phyloP scores from a whole-genome alignment of 2,329 filamentous ascomycete genomes.

The Arachnomyces sp. region DNA sequence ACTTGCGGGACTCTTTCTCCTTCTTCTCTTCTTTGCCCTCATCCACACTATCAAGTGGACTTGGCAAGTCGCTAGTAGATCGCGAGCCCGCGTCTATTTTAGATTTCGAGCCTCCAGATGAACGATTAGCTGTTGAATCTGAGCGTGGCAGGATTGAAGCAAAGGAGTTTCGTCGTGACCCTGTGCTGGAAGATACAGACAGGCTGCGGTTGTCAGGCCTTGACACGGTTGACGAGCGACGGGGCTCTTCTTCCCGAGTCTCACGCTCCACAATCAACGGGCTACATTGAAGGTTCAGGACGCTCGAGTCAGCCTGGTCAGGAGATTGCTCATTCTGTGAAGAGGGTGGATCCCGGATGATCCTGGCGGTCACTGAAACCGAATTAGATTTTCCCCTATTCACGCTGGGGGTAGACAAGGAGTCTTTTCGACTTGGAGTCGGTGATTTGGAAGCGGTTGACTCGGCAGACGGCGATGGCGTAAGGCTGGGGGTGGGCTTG shows the following conservation, averaged over 20 bases:
- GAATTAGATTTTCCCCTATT: conserved; percentile 48
- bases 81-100: conserved; percentile 27
- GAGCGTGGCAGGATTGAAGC: conserved; percentile 25
- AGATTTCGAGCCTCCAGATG: conserved; percentile 31
- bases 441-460: conserved; percentile 22
- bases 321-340: conserved; percentile 25
- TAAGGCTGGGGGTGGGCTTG: conserved; percentile 20
- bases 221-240: conserved; percentile 15
- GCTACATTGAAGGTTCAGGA: conserved; percentile 44
- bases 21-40: conserved; percentile 43
- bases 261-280: conserved; percentile 59
- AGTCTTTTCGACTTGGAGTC: conserved; percentile 23
- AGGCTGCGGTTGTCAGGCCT: conserved; percentile 27
- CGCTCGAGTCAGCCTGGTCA: conserved; percentile 22
- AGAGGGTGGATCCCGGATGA: conserved; percentile 56
- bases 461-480: conserved; percentile 20
- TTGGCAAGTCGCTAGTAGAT: conserved; percentile 27
- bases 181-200: conserved; percentile 32
- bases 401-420: conserved; percentile 18
- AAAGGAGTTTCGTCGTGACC: conserved; percentile 34
- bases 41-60: conserved; percentile 23
- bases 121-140: conserved; percentile 30
- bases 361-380: conserved; percentile 80
- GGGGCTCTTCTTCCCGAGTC: conserved; percentile 30
- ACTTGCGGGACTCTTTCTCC: conserved; percentile 49